A percentile compares a stretch with the other conserved stretches of the same genome.
Evolutionary conservation across 768 basidiomycete genomes (phyloP).

Genomic region (Russula sp.): DNA sequence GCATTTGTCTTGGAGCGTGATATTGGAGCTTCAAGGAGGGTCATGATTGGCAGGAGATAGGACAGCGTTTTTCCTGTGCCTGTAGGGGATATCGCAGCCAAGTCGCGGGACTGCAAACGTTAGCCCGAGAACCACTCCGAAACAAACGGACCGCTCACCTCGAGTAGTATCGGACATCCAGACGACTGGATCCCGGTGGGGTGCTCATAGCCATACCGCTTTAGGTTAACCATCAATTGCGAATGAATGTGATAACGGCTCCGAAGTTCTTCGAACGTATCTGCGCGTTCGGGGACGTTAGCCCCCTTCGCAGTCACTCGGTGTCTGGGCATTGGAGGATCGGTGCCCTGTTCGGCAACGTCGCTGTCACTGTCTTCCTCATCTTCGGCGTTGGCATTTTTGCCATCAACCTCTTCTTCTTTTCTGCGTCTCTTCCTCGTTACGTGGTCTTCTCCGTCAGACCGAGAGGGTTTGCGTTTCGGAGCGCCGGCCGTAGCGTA

Average conservation of each 20-base stretch:
- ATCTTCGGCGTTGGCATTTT: constrained; percentile 28
- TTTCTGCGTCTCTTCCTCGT: constrained; percentile 17
- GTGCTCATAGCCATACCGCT: constrained; percentile 48
- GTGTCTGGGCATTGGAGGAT: constrained; percentile 40
- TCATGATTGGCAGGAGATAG: constrained; percentile 81
- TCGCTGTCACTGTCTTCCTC: constrained; percentile 26
- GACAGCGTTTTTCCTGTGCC: constrained; percentile 96
- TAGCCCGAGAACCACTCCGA: not conserved
- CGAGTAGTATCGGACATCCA: constrained; percentile 72
- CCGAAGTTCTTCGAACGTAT: constrained; percentile 53
- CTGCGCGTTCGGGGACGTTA: constrained; percentile 54
- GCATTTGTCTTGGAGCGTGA: constrained; percentile 40
- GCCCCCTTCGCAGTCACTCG: constrained; percentile 72
- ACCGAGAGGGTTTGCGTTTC: constrained; percentile 44
- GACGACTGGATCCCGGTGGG: constrained; percentile 83
- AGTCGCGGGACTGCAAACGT: constrained; percentile 59
- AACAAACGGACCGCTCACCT: constrained; percentile 41
- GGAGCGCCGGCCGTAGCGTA: constrained; percentile 54
- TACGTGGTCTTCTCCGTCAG: constrained; percentile 5
- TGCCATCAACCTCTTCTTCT: constrained; percentile 24
- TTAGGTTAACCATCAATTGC: constrained; percentile 60
- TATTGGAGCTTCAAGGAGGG: constrained; percentile 49
- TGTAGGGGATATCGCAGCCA: constrained; percentile 93
- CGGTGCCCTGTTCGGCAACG: constrained; percentile 24
- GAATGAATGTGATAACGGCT: constrained; percentile 53